These are phyloP conservation scores for Eucommia ulmoides DNA, from an alignment of 257 asterid genomes.

Conservation along the genomic window DNA sequence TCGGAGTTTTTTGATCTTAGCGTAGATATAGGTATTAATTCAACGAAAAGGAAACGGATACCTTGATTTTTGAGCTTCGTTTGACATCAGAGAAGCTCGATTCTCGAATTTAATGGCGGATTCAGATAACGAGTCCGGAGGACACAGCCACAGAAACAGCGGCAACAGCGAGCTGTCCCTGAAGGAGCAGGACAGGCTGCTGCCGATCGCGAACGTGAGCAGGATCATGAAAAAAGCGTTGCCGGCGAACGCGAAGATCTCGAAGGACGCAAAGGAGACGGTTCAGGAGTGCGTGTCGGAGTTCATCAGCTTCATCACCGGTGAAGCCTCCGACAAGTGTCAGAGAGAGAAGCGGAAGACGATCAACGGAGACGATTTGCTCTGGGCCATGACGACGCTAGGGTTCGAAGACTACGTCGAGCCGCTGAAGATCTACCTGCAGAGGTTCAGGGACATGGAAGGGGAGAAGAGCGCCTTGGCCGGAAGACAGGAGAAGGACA, in stretches of 20 bases:
- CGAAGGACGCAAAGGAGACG: slow-evolving; percentile 59
- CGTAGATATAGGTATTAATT: slow-evolving; percentile 85
- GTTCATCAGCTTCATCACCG: no score
- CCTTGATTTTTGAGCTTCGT: no score
- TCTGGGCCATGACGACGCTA: no score
- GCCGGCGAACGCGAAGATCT: slow-evolving; percentile 63
- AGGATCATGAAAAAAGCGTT: no score
- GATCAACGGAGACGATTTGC: no score
- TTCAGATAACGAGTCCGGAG: no score
- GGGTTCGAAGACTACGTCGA: slow-evolving; percentile 65
- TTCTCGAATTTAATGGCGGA: no score
- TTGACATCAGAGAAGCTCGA: no score
- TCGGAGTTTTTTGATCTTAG: slow-evolving; percentile 26
- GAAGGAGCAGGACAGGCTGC: slow-evolving; percentile 56
- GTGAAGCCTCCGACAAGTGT: slow-evolving; percentile 66
- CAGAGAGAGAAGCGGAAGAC: slow-evolving; percentile 58
- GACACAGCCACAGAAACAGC: slow-evolving; percentile 31
- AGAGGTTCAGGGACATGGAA: slow-evolving; percentile 54
- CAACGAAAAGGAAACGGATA: no score
- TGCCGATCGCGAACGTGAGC: slow-evolving; percentile 69
- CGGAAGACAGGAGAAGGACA: slow-evolving; percentile 23
- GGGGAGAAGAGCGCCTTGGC: slow-evolving; percentile 52
- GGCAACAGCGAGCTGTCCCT: slow-evolving; percentile 30
- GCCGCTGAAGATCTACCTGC: slow-evolving; percentile 43
- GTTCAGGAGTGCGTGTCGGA: slow-evolving; percentile 68